These are phyloP conservation scores for Gynochthodes officinalis DNA, from an alignment of 257 asterid genomes.

Conservation along the genomic window DNA sequence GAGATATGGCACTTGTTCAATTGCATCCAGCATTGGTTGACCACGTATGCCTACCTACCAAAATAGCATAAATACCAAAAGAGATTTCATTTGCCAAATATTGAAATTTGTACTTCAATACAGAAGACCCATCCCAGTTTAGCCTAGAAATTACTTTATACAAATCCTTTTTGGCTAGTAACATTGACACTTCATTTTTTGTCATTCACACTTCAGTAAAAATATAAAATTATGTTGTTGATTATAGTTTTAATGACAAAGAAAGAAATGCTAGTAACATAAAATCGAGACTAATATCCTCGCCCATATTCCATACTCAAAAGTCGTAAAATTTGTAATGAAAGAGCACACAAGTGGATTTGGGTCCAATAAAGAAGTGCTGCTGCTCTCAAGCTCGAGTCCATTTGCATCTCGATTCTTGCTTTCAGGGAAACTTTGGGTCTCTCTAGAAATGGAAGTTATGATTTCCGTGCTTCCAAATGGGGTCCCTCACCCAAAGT, in stretches of 20 bases:
- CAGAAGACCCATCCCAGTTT: background rate
- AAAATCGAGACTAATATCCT: no score
- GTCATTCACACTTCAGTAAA: no score
- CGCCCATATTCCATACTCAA: no score
- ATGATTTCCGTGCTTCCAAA: conserved; percentile 2
- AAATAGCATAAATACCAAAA: no score
- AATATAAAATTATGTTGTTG: no score
- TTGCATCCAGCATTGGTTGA: background rate
- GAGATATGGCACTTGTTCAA: background rate
- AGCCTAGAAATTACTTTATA: background rate
- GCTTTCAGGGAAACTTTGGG: conserved; percentile 14
- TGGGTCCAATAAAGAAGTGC: background rate
- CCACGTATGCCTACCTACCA: background rate
- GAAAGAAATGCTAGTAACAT: no score
- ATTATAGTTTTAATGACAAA: no score
- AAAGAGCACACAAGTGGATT: background rate
- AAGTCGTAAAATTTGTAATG: no score
- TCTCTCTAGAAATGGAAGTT: conserved; percentile 16
- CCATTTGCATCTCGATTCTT: conserved; percentile 16
- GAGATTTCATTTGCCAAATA: background rate
- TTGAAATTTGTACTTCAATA: background rate
- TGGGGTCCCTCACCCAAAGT: conserved; percentile 9
- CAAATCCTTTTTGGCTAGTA: no score
- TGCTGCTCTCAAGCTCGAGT: conserved; percentile 7
- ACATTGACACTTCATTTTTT: no score